Base-by-base conservation (phyloP, 768 basidiomycete genomes). In the Polyporus arcularius region DNA sequence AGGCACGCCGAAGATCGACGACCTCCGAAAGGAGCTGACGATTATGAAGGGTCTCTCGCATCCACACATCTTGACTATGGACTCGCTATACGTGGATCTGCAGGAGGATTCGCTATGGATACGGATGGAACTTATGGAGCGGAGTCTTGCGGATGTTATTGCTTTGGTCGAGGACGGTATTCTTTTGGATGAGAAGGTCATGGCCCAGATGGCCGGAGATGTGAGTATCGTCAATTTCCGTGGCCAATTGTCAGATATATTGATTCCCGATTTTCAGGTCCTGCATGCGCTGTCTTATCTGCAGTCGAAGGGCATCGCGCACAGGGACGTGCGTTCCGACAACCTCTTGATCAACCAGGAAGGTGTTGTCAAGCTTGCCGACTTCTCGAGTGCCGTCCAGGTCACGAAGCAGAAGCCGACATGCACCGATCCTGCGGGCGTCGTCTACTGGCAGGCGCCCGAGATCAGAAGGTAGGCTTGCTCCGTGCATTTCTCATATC, bases 101-200 rank as follows among this genome's bases (percentile, higher is more conserved):
- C 76, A 78, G 39, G 76, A 73, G 46, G 77, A 78, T 55, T 65
- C 85, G 59, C 73, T 94, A 40, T 94, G 92, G 92, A 87, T 94
- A 51, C 78, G 87, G 63, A 94, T 94, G 92, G 91, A 93, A 71
- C 82, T 94, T 35, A 92, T 94, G 92, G 90, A 92, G 67, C 80
- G 91, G 63, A 92, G 90, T 70, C 76, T 94, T 65, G 92, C 92
- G 66, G 92, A 94, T 71, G 81, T 94, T 48, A 79, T 94, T 15
- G 83, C 78, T 15, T 72, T 92, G 18, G 83, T 83, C 7, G 81
- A 76, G 12, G 78, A 84, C 61, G 90, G 89, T 0, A 72, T 92
- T 40, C 77, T 81, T 65, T 61, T 94, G 51, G 80, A 83, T 58
- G 92, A 94, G 73, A 76, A 83, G 65, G 79, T 84, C 50, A 82